Base-by-base conservation (phyloP, 2,329 filamentous ascomycete species). In the Epichloe typhina region DNA sequence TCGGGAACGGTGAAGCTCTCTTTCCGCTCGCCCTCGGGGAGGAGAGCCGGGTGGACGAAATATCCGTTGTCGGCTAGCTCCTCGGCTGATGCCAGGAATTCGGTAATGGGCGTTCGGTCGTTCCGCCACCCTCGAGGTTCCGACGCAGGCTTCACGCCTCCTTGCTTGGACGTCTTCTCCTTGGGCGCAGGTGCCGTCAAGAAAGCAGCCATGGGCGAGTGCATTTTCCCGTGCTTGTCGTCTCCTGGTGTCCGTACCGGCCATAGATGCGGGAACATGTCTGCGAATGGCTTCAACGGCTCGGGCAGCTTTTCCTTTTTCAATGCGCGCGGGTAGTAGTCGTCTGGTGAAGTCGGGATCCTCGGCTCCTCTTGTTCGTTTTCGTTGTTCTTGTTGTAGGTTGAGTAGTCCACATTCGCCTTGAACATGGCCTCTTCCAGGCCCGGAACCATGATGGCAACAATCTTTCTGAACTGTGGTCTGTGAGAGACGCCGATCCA, bases 361-460 rank as follows among this genome's bases (percentile, higher is more conserved):
- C 54, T 48, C 41, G 69, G 39, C 35, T 21, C 46, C 12, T 47
- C 61, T 17, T 68, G 61, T 36, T 62, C 53, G 51, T 59, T 57
- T 21, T 63, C 58, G 46, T 59, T 50, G 50, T 42, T 31, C 26
- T 69, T 62, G 42, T 73, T 71, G 59, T 74, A 79, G 1, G 62
- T 67, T 9, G 66, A 62, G 46, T 74, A 75, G 55, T 80, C 69
- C 38, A 76, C 72, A 38, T 67, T 62, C 12, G 79, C 75, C 64
- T 85, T 80, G 69, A 97, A 95, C 86, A 97, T 93, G 55, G 82
- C 85, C 60, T 88, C 79, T 63, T 97, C 91, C 23, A 98, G 70
- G 0, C 93, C 93, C 11, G 93, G 93, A 11, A 96, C 82, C 86
- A 96, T 91, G 57, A 98, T 71, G 40, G 87, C 79, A 33, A 97